Conservation (phyloP, 2,329 filamentous ascomycete genomes). For the Rhinocladiella mackenziei region DNA sequence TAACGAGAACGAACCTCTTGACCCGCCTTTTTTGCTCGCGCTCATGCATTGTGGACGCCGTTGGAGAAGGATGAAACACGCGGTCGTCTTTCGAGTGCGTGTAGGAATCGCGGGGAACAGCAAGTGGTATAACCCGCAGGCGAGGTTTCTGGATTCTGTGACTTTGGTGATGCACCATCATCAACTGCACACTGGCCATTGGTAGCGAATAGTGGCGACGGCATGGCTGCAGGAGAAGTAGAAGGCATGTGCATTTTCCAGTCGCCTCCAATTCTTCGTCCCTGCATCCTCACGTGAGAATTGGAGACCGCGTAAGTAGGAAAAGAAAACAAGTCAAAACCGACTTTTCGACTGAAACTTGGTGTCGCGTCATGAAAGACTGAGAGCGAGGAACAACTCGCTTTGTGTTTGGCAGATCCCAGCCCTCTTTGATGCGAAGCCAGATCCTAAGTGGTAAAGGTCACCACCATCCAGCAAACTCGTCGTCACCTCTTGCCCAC, state of each 20-base stretch:
- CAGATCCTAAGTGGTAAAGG: too few species aligned
- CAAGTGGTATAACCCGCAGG: conserved; percentile 14
- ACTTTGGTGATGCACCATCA: conserved; percentile 1
- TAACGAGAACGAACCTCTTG: conserved; percentile 4
- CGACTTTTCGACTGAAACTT: background rate
- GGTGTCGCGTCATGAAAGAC: background rate
- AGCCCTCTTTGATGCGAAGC: conserved; percentile 12
- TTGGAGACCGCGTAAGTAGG: background rate
- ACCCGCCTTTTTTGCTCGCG: background rate
- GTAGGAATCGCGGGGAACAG: conserved; percentile 19
- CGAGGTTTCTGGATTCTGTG: conserved; percentile 6
- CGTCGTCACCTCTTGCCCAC: background rate
- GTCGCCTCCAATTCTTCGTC: background rate
- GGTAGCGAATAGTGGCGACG: conserved; percentile 6
- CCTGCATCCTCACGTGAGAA: background rate
- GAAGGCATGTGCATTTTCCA: conserved; percentile 11
- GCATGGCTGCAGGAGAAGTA: background rate
- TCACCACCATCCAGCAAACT: background rate
- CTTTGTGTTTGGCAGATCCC: conserved; percentile 7
- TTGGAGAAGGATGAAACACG: conserved; percentile 22
- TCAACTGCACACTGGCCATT: conserved; percentile 2
- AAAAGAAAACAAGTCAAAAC: background rate
- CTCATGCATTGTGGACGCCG: too few species aligned
- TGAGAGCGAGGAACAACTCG: background rate
- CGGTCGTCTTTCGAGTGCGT: conserved; percentile 7